Conservation (phyloP, 345 rosid species). For the Corchorus capsularis region DNA sequence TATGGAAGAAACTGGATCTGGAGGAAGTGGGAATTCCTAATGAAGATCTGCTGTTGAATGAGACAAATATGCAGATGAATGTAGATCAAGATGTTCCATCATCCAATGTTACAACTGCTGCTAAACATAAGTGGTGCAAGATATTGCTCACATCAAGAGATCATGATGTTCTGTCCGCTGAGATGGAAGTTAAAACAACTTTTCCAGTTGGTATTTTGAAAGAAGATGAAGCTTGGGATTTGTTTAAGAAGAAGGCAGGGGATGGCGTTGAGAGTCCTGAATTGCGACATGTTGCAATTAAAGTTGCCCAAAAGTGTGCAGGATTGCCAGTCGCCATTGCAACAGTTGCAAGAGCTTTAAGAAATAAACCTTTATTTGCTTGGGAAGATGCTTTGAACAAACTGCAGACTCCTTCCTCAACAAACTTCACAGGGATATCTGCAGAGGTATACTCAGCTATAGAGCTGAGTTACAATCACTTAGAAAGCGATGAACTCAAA, state of each 20-base stretch:
- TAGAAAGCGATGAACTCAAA: conserved; percentile 15
- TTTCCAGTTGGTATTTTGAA: not conserved
- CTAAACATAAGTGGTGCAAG: conserved; percentile 19
- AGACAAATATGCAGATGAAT: too few species aligned
- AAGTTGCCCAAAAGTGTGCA: conserved; percentile 24
- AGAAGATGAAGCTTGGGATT: conserved; percentile 24
- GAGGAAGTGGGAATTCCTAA: conserved; percentile 4
- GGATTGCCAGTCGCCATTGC: conserved; percentile 30
- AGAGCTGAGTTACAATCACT: conserved; percentile 4
- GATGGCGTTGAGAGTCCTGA: not conserved
- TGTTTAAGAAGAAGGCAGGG: conserved; percentile 23
- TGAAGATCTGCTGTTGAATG: not conserved
- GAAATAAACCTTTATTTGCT: not conserved
- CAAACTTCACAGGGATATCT: not conserved
- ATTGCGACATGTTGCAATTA: conserved; percentile 4
- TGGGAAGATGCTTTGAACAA: conserved; percentile 26
- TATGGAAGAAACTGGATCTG: not conserved
- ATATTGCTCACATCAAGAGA: conserved; percentile 27
- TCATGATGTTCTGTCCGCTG: not conserved
- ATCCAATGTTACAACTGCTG: not conserved
- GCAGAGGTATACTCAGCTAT: not conserved
- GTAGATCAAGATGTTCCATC: conserved; percentile 11
- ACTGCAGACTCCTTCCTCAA: not conserved
- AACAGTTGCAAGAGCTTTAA: conserved; percentile 23
- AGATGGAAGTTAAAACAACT: not conserved